Evolutionary conservation across 495 filamentous ascomycete species (phyloP), one percentile per base, ranked within the genome.

Genomic region (Hypoxylon fragiforme): DNA sequence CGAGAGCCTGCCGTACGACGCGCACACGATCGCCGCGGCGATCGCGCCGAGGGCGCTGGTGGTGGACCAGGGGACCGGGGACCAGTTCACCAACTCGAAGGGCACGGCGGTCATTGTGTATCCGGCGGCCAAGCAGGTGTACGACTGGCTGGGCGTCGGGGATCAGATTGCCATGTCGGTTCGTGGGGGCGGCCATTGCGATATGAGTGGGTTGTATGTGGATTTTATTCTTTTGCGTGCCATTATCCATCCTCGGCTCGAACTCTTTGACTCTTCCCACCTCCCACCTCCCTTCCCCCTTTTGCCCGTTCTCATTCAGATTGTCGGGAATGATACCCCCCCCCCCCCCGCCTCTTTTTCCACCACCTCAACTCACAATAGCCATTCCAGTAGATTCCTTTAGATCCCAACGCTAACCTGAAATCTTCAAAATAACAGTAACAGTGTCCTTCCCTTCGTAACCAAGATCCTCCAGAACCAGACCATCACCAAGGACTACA

Each of bases 1-100:
- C 28, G 69, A 72, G 62, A 72, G 75, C 46, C 62, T 80, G 47
- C 79, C 77, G 0, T 79, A 69, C 57, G 79, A 81, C 50, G 73
- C 76, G 0, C 77, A 81, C 50, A 81, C 76, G 16, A 77, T 81
- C 50, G 77, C 76, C 1, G 73, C 77, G 1, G 76, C 77, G 7
- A 73, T 80, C 34, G 76, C 78, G n/a, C 78, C 78, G 0, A 63
- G 77, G n/a, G 78, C 78, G 0, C 53, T 80, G 1, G 64, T 79
- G 15, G 75, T 79, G 43, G 76, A 81, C 39, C 76, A 80, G 60
- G 75, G 75, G 11, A 68, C 67, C 3, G 71, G 71, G 15, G 78
- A 80, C 53, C 68, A 68, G 43, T 81, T 73, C 54, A 72, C 70
- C n/a, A 74, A 81, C 50, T 75, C 70, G 47, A 79, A 79, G 65